phyloP scores from a whole-genome alignment of 164 flowering plant species.

The Dillenia suffruticosa region DNA sequence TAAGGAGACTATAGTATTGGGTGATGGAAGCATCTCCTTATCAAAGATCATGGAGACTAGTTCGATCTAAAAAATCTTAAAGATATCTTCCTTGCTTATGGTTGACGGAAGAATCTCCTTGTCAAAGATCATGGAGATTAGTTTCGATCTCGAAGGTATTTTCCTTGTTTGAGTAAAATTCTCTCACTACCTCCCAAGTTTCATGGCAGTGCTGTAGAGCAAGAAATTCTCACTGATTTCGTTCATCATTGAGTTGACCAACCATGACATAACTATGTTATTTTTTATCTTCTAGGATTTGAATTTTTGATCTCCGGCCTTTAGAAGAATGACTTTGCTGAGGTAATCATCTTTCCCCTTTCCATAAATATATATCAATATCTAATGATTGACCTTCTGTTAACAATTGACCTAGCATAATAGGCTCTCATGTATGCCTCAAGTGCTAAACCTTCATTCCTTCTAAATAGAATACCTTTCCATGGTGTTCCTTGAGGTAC shows the following conservation, averaged over 20 bases:
- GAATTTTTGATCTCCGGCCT: background rate
- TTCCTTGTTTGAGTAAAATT: constrained; percentile 1
- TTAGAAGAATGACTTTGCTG: background rate
- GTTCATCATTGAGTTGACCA: constrained; percentile 12
- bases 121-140: constrained; percentile 8
- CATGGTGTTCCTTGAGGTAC: too few relatives aligned
- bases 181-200: constrained; percentile 8
- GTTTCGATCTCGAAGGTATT: constrained; percentile 7
- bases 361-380: constrained; percentile 3
- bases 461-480: too few relatives aligned
- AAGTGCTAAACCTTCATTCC: too few relatives aligned
- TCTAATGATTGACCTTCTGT: background rate
- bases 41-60: constrained; percentile 5
- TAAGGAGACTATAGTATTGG: constrained; percentile 6
- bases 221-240: constrained; percentile 16
- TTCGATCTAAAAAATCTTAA: constrained; percentile 5
- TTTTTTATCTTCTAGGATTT: constrained; percentile 9
- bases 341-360: constrained; percentile 15
- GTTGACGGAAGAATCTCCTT: constrained; percentile 9
- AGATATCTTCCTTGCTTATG: constrained; percentile 1
- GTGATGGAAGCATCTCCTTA: constrained; percentile 10
- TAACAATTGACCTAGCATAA: too few relatives aligned
- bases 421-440: too few relatives aligned
- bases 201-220: constrained; percentile 7
- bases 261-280: constrained; percentile 15